Percentiles rank a stretch among this genome's conserved stretches.
These are phyloP conservation scores for Chlamydomonas schloesseri DNA, from an alignment of 139 green algal genomes.

Conservation along the genomic window DNA sequence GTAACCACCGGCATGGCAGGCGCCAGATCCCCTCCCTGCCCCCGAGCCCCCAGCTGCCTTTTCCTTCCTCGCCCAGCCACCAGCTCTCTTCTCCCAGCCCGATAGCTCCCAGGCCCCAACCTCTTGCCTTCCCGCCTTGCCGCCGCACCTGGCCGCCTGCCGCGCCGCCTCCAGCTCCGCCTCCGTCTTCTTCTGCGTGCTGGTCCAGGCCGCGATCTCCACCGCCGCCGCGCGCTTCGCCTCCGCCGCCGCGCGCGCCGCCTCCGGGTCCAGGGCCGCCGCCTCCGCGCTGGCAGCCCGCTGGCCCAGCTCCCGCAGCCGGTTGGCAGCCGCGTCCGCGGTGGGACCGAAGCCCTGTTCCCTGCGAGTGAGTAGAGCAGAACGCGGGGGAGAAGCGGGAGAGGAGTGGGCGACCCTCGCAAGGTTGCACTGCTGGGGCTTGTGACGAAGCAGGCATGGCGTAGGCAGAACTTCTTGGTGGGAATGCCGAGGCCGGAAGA, in stretches of 20 bases:
- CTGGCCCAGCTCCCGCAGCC: slow-evolving; percentile 14
- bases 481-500: no score
- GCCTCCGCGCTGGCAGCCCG: background rate
- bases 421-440: no score
- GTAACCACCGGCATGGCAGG: no score
- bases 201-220: slow-evolving; percentile 12
- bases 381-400: background rate
- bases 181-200: background rate
- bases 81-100: background rate
- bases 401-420: no score
- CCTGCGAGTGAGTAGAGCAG: background rate
- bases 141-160: background rate
- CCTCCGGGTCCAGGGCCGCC: background rate
- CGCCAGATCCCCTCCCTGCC: no score
- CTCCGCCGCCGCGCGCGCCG: background rate
- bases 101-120: no score
- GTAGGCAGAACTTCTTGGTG: no score
- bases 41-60: no score
- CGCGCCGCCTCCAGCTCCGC: slow-evolving; percentile 3
- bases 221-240: background rate
- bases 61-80: no score
- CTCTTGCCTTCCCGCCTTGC: background rate
- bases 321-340: background rate
- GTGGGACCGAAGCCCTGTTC: background rate
- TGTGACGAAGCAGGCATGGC: no score